Evolutionary conservation across 306 rosid genomes (phyloP).

Genomic region (Vachellia pachyceras): DNA sequence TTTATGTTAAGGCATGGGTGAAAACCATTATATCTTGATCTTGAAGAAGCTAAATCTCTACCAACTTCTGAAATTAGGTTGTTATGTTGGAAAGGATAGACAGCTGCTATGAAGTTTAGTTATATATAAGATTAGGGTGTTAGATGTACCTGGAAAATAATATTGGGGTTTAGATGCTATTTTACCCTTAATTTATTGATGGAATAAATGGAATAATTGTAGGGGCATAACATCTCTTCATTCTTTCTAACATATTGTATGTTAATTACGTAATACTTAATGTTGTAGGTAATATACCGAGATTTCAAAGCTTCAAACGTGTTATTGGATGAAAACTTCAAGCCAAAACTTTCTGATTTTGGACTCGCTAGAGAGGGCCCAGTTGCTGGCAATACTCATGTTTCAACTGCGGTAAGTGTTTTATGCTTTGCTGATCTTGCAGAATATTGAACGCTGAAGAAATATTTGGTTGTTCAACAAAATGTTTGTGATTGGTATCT

Average conservation of each 20-base stretch:
- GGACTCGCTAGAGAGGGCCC: constrained; percentile 98
- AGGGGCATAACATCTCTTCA: constrained; percentile 3
- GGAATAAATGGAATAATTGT: neutral
- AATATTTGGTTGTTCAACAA: neutral
- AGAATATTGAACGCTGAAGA: too few species aligned
- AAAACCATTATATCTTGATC: neutral
- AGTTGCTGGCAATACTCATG: constrained; percentile 71
- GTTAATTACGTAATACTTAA: neutral
- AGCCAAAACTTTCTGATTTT: constrained; percentile 84
- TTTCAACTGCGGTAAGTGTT: constrained; percentile 85
- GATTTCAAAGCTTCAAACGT: constrained; percentile 81
- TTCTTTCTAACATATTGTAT: constrained; percentile 10
- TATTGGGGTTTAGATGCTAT: too few species aligned
- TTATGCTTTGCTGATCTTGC: neutral
- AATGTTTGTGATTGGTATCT: too few species aligned
- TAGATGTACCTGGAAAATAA: too few species aligned
- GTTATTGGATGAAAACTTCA: constrained; percentile 69
- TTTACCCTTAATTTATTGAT: neutral
- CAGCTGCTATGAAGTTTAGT: neutral
- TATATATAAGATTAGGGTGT: too few species aligned
- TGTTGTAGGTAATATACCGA: constrained; percentile 69
- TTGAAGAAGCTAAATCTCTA: neutral
- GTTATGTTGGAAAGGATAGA: neutral
- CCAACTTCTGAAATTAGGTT: neutral
- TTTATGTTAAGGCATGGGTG: neutral